Evolutionary conservation across 192 early-diverging fungal genomes (phyloP).

Genomic region (Backusella circina): DNA sequence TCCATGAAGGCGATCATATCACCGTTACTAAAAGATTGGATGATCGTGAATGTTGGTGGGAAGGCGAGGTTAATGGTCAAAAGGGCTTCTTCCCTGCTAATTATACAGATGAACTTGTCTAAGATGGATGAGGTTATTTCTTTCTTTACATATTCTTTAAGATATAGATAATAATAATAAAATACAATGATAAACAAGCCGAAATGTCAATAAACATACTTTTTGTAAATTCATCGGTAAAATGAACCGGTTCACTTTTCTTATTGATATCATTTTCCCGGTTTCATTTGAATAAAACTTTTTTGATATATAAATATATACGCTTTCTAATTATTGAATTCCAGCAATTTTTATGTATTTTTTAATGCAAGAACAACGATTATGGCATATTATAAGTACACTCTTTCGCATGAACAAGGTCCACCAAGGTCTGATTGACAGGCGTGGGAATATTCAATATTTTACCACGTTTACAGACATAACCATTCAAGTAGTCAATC

Average conservation of each 20-base stretch:
- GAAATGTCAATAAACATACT: too few relatives aligned
- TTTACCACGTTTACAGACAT: slow-evolving; percentile 43
- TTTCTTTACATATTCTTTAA: neutral
- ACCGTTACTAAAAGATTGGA: slow-evolving; percentile 26
- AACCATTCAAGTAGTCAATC: slow-evolving; percentile 61
- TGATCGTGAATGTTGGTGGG: slow-evolving; percentile 36
- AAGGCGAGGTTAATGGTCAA: slow-evolving; percentile 23
- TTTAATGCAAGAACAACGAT: too few relatives aligned
- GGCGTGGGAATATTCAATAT: slow-evolving; percentile 34
- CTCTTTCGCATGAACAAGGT: slow-evolving; percentile 26
- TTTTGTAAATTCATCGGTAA: too few relatives aligned
- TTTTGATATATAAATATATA: too few relatives aligned
- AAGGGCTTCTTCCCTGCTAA: slow-evolving; percentile 22
- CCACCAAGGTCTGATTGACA: slow-evolving; percentile 22
- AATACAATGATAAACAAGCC: neutral
- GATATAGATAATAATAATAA: neutral
- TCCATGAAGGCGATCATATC: slow-evolving; percentile 35
- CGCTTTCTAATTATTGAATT: too few relatives aligned
- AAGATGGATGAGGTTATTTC: neutral
- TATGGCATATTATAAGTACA: neutral
- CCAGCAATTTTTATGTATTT: too few relatives aligned
- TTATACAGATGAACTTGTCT: slow-evolving; percentile 3
- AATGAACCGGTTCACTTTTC: too few relatives aligned
- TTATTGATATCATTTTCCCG: too few relatives aligned
- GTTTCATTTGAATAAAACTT: too few relatives aligned